These are phyloP conservation scores for Mortierella hygrophila DNA, from an alignment of 192 early-diverging fungal species.

Conservation along the genomic window DNA sequence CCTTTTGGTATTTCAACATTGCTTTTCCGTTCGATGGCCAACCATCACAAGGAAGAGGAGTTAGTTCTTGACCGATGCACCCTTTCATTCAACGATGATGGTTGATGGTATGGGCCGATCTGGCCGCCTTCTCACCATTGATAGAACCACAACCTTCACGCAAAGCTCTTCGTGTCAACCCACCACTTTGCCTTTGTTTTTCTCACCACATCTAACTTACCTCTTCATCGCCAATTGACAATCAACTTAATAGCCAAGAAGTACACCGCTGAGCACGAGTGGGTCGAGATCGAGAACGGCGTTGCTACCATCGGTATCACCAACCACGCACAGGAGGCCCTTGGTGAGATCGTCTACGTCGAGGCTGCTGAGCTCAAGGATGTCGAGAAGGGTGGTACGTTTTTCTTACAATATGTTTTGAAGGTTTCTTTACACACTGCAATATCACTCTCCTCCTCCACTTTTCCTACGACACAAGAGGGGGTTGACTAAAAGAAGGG, in stretches of 20 bases:
- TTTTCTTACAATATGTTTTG: not conserved
- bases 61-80: too few species aligned
- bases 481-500: not conserved
- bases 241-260: constrained; percentile 59
- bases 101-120: not conserved
- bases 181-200: not conserved
- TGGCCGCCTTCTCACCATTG: not conserved
- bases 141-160: not conserved
- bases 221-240: not conserved
- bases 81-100: too few species aligned
- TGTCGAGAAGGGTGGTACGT: constrained; percentile 74
- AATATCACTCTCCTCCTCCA: not conserved
- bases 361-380: constrained; percentile 80
- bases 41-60: too few species aligned
- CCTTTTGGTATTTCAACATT: too few species aligned
- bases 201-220: not conserved
- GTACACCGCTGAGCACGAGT: constrained; percentile 94
- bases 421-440: not conserved
- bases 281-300: constrained; percentile 81
- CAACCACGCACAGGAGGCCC: constrained; percentile 88
- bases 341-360: constrained; percentile 96
- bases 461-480: not conserved
- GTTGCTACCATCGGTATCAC: constrained; percentile 93
- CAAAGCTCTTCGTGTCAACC: not conserved
- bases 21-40: too few species aligned